Evolutionary conservation across 2,329 filamentous ascomycete genomes (phyloP), one percentile per base, ranked within the genome.

Genomic region (Epichloe sibirici): DNA sequence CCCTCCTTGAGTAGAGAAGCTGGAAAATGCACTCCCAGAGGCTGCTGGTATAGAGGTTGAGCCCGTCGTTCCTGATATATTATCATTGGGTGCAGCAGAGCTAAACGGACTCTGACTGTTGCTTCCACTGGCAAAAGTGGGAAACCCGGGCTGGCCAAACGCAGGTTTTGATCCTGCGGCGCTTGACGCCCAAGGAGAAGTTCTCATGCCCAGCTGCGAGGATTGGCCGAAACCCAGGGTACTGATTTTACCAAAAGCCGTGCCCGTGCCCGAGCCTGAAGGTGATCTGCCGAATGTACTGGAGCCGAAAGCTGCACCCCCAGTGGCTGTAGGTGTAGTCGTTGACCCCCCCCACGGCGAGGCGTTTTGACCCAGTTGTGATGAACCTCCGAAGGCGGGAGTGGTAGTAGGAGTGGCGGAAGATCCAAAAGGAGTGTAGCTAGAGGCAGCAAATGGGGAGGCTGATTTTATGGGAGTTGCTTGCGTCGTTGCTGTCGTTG

Each of bases 71-170:
- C 9, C 38, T 44, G 45, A 28, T 15, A 38, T 17, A 13, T 42
- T 42, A 5, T 47, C 35, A 35, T 37, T 28, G 12, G 43, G 8
- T 5, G 62, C 55, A 45, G 65, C 58, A 51, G 64, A 63, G 4
- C 66, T 69, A 56, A 76, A 76, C 1, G 70, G 63, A 48, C 65
- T 69, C 47, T 65, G 56, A 35, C 56, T 61, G 42, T 50, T 61
- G 31, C 57, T 64, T 47, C 66, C 69, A 3, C 66, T 67, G 5
- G 69, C 64, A 50, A 71, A 66, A 49, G 65, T 68, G 6, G 73
- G 62, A 52, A 79, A 78, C 13, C 73, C 71, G 7, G 74, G 65
- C 60, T 82, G 77, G 2, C 79, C 79, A 63, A 83, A 83, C 2
- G 75, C 68, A 17, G 77, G 69, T 4, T 67, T 51, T 7, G 63